phyloP scores from a whole-genome alignment of 2,329 filamentous ascomycete species.

The Diaporthe sp. region DNA sequence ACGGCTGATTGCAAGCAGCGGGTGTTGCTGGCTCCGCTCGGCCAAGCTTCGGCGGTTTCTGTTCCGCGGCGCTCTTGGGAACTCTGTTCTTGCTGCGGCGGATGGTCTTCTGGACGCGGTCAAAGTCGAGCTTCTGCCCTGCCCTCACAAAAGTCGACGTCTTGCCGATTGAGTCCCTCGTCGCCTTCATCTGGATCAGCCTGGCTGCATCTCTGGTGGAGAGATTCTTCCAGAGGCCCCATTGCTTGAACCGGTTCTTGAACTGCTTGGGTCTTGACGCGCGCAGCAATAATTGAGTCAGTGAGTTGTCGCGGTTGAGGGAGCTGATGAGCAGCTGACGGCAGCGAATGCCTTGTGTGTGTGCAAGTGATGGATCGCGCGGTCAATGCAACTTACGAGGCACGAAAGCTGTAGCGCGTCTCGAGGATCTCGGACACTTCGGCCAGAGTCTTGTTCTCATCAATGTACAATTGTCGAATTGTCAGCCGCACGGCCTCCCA shows the following conservation, averaged over 20 bases:
- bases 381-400: constrained; percentile 37
- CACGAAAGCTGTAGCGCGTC: constrained; percentile 11
- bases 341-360: not conserved
- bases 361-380: not conserved
- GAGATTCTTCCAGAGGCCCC: constrained; percentile 38
- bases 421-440: constrained; percentile 26
- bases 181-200: constrained; percentile 31
- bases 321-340: not conserved
- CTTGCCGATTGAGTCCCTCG: constrained; percentile 34
- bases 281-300: constrained; percentile 6
- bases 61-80: constrained; percentile 8
- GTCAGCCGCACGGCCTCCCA: constrained; percentile 34
- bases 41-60: not conserved
- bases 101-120: constrained; percentile 31
- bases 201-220: constrained; percentile 30
- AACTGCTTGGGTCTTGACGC: constrained; percentile 34
- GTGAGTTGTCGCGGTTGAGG: not conserved
- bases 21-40: constrained; percentile 21
- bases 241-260: constrained; percentile 37
- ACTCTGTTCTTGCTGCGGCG: constrained; percentile 36
- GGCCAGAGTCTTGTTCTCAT: constrained; percentile 34
- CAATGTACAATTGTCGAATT: constrained; percentile 36
- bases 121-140: constrained; percentile 31
- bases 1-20: constrained; percentile 23
- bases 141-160: constrained; percentile 31